Base-by-base conservation (phyloP, 257 asterid genomes). In the Solanum tarijense region DNA sequence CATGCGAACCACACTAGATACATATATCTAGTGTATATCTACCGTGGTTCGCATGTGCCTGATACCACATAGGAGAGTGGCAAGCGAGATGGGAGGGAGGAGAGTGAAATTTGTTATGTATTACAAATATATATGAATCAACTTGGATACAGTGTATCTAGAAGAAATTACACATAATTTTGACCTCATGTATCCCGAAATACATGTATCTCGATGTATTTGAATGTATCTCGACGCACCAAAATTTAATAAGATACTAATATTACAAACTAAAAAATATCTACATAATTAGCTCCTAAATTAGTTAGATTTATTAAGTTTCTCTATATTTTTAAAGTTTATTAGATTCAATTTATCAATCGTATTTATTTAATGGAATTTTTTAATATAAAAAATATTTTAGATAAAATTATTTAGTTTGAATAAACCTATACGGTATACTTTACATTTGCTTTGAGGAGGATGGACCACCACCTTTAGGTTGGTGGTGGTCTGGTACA, bases 221-320 rank as follows among this genome's bases (percentile, higher is more conserved):
- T 55, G 4, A 55, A 55, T 55, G 65, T 7, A 55, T 20, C 5
- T 20, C 0, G 0, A 55, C 2, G 0, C 2, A 55, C n/a, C 4
- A 55, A 55, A 55, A 55, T 55, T 3, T 55, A 0, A 55, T 55
- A 55, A 55, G 25, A 7, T 55, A 55, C 5, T 55, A 55, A 20
- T 55, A 55, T 55, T 55, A 1, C 10, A 55, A 55, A 55, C 11
- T 55, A 55, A 0, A 20, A 0, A 18, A 6, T 55, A 6, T 55
- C 0, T 18, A 18, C 6, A 6, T 20, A 55, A 18, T 52, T 52
- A 16, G 3, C n/a, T 52, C 23, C n/a, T 52, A 52, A 18, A 52
- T 18, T 18, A 52, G n/a, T 52, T 3, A 52, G 0, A 52, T 6
- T 6, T 52, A 6, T 5, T 18, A 55, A 18, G 65, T 55, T 18